Evolutionary conservation across 305 asterid genomes (phyloP).

Genomic region (Fraxinus velutina): DNA sequence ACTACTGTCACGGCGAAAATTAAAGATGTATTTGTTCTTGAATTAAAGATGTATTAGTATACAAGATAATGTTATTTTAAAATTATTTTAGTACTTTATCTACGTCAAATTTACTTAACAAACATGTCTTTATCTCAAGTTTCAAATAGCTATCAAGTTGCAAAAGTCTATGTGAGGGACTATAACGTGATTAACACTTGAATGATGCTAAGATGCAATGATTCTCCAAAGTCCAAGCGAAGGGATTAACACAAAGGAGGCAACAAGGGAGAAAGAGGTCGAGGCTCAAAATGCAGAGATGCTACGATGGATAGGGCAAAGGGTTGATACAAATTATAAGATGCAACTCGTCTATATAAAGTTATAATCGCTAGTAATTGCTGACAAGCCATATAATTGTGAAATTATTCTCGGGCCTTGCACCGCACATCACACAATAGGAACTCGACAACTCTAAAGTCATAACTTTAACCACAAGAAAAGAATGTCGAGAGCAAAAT

Average conservation of each 20-base stretch:
- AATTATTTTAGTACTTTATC: too few species aligned
- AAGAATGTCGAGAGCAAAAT: neutral
- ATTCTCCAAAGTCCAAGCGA: too few species aligned
- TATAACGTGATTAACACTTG: too few species aligned
- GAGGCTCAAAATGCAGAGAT: neutral
- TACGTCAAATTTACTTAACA: neutral
- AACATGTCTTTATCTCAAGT: neutral
- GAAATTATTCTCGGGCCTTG: neutral
- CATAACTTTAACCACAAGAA: too few species aligned
- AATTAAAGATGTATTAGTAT: too few species aligned
- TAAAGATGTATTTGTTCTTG: neutral
- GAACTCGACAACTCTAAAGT: neutral
- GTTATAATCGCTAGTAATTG: neutral
- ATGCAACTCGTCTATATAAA: neutral
- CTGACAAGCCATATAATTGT: neutral
- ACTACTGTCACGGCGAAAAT: neutral
- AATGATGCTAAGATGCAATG: too few species aligned
- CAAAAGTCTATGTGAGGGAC: neutral
- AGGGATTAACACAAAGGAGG: neutral
- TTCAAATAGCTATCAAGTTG: neutral
- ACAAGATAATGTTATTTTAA: neutral
- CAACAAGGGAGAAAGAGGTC: neutral
- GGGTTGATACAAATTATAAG: neutral
- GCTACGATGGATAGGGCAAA: neutral
- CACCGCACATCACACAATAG: neutral